phyloP scores from a whole-genome alignment of 2,329 filamentous ascomycete species.

The Ophiobolus disseminans region DNA sequence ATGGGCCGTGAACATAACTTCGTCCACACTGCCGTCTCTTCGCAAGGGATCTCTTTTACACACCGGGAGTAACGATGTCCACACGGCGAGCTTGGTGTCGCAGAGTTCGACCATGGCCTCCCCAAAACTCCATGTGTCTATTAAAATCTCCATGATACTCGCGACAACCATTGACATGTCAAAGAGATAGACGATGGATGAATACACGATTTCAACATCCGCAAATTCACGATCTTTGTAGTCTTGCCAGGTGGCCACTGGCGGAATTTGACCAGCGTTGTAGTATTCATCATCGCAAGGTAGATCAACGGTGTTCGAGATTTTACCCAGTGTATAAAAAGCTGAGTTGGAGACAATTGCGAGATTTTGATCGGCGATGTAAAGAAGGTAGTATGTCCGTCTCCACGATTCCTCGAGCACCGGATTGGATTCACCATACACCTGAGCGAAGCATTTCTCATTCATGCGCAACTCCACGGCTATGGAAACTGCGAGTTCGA shows the following conservation, averaged over 20 bases:
- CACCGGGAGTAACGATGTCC: slow-evolving; percentile 77
- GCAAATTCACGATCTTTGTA: slow-evolving; percentile 78
- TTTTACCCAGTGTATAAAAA: slow-evolving; percentile 69
- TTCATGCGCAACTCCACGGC: slow-evolving; percentile 82
- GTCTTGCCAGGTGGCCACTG: slow-evolving; percentile 65
- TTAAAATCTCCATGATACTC: slow-evolving; percentile 64
- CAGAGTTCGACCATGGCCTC: slow-evolving; percentile 70
- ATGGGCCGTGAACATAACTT: slow-evolving; percentile 89
- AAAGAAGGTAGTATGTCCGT: slow-evolving; percentile 86
- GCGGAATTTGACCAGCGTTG: slow-evolving; percentile 42
- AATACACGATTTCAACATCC: slow-evolving; percentile 74
- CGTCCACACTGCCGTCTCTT: slow-evolving; percentile 74
- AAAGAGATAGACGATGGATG: slow-evolving; percentile 82
- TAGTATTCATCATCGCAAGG: slow-evolving; percentile 83
- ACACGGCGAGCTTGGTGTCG: slow-evolving; percentile 70
- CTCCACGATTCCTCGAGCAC: slow-evolving; percentile 83
- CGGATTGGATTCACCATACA: slow-evolving; percentile 68
- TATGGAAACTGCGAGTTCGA: slow-evolving; percentile 70
- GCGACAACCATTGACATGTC: slow-evolving; percentile 73
- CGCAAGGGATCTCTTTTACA: slow-evolving; percentile 73
- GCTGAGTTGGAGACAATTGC: slow-evolving; percentile 77
- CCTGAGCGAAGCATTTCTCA: slow-evolving; percentile 68
- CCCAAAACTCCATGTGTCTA: slow-evolving; percentile 26
- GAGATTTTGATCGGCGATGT: slow-evolving; percentile 79
- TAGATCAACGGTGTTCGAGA: slow-evolving; percentile 70